Conservation (phyloP, 306 rosid genomes). For the Inga leiocalycina region DNA sequence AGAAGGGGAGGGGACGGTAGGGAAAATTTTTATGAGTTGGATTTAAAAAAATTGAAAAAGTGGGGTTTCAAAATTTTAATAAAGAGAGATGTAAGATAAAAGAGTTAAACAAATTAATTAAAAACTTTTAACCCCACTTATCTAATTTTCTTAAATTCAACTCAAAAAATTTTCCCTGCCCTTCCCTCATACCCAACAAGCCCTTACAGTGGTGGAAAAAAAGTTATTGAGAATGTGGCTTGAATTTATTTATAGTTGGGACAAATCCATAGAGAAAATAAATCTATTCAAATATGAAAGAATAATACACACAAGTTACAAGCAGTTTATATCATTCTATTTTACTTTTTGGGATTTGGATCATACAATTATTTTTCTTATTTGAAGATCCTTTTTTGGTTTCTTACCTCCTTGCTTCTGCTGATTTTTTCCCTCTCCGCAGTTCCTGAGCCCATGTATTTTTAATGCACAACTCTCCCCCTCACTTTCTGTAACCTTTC, state of each 20-base stretch:
- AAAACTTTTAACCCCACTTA: too few relatives aligned
- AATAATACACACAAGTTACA: not conserved
- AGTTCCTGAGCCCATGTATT: not conserved
- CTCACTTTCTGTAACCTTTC: not conserved
- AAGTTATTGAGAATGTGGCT: not conserved
- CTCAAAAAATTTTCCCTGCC: too few relatives aligned
- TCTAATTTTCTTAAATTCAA: too few relatives aligned
- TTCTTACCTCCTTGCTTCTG: not conserved
- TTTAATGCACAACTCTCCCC: not conserved
- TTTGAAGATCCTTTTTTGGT: too few relatives aligned
- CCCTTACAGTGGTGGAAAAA: too few relatives aligned
- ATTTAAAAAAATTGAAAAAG: too few relatives aligned
- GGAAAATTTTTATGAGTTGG: too few relatives aligned
- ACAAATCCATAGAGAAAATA: not conserved
- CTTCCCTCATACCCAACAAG: too few relatives aligned
- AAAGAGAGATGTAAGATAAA: too few relatives aligned
- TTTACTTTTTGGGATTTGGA: not conserved
- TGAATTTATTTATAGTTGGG: not conserved
- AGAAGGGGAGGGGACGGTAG: too few relatives aligned
- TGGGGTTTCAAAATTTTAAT: too few relatives aligned
- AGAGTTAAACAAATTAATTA: too few relatives aligned
- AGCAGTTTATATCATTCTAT: not conserved
- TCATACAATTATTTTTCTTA: not conserved
- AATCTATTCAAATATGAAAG: not conserved
- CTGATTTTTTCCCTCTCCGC: not conserved